Conservation (phyloP, 441 rosid species). For the Adansonia madagascariensis region DNA sequence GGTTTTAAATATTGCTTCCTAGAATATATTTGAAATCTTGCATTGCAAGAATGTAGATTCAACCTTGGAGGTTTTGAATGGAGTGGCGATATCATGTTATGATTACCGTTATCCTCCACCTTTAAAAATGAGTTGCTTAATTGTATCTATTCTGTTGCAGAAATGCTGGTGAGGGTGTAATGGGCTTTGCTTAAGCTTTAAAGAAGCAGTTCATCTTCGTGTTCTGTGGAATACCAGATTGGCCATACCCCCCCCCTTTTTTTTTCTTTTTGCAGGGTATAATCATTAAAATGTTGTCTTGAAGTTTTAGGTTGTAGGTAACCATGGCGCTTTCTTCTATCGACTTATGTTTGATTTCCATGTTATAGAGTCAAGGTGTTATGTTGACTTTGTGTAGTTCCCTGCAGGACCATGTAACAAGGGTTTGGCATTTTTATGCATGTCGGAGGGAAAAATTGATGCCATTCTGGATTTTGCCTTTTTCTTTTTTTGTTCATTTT, state of each 20-base stretch:
- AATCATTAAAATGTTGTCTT: conserved; percentile 22
- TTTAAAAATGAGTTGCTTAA: conserved; percentile 46
- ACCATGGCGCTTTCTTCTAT: conserved; percentile 21
- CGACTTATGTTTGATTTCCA: conserved; percentile 20
- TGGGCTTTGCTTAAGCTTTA: conserved; percentile 55
- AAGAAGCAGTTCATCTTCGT: conserved; percentile 56
- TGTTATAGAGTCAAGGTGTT: conserved; percentile 23
- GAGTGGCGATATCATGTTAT: conserved; percentile 50
- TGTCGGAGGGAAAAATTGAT: conserved; percentile 54
- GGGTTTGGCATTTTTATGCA: conserved; percentile 63
- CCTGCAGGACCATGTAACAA: conserved; percentile 72
- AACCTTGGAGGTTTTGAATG: conserved; percentile 51
- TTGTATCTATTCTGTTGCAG: conserved; percentile 72
- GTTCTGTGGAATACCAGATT: conserved; percentile 48
- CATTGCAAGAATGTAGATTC: conserved; percentile 54
- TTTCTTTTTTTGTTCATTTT: conserved; percentile 18
- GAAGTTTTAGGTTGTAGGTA: conserved; percentile 35
- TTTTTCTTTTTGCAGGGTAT: conserved; percentile 40
- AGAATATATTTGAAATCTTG: conserved; percentile 50
- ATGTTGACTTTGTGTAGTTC: conserved; percentile 73
- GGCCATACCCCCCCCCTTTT: conserved; percentile 26
- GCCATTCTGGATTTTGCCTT: conserved; percentile 46
- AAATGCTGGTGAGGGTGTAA: conserved; percentile 63
- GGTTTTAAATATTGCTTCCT: conserved; percentile 54
- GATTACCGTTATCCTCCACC: conserved; percentile 50